Base-by-base conservation (phyloP, 176 grass and related monocot species). In the Avena eriantha region DNA sequence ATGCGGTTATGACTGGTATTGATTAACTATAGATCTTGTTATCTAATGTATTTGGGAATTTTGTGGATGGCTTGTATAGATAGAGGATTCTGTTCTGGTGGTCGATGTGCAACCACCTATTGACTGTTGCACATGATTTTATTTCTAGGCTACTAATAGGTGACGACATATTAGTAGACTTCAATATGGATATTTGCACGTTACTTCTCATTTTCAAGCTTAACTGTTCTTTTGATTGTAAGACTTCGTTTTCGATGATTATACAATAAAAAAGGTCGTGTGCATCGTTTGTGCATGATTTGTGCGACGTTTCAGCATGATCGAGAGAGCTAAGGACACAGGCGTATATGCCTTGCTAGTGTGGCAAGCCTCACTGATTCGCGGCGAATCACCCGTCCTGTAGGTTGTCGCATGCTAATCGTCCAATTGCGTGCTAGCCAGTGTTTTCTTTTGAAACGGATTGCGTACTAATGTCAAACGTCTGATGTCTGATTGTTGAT, bases 21-120 rank as follows among this genome's bases (percentile, higher is more conserved):
- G 10, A 47, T 47, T 47, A 47, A 11, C 10, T 83, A 39, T 29
- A 5, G 33, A 45, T 16, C 77, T 45, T 50, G 3, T 8, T 73
- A 16, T 58, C 18, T 45, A 29, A 29, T 29, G 29, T 29, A 29
- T 26, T 33, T 47, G 69, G 39, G 65, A 72, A 60, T 8, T 57
- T n/a, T 79, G 23, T 79, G 64, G 29, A 47, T 58, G 64, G 13
- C 63, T 29, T 86, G 48, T 78, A 86, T 5, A 85, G 83, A 21
- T 70, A 19, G 43, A 72, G 17, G 6, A 72, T 22, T 72, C 19
- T 46, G 8, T 17, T 43, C 4, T 24, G 66, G 13, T 43, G 13
- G 17, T 53, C 69, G 33, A 47, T 29, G 29, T 29, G 29, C 29
- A 29, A 29, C 29, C 29, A 29, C 29, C 29, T 29, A 29, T 29